Base-by-base conservation (phyloP, 2,329 filamentous ascomycete species). In the Nigrospora sphaerica region DNA sequence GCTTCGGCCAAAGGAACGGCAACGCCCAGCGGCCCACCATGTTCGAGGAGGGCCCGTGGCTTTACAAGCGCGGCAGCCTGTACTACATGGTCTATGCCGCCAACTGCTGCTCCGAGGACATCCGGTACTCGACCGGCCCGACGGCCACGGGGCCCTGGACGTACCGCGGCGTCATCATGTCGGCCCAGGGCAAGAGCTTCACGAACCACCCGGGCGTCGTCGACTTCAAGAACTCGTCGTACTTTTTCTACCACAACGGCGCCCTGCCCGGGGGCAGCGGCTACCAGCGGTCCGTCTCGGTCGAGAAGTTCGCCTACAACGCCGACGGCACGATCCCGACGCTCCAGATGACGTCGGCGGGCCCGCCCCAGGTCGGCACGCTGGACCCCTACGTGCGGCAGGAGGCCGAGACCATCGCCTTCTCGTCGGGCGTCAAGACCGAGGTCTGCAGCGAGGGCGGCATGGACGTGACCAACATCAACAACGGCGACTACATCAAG, bases 181-280 rank as follows among this genome's bases (percentile, higher is more conserved):
- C 57, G n/a, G 37, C 55, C 9, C 44, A 54, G 41, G 60, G 59
- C 41, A 39, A 28, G 13, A 56, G 52, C 44, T 61, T 62, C 48
- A 63, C 60, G 39, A 62, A 62, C 47, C 60, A 63, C 49, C 51
- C 55, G 3, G 60, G 52, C 40, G 49, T 59, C 32, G 51, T 62
- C 44, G 56, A 62, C 50, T 62, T 53, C 55, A 55, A 59, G 45
- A 54, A 51, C 46, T 44, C 49, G 18, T 57, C 56, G 19, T 61
- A 61, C 52, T 57, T 63, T 47, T 62, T 63, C 54, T 63, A 63
- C 52, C 61, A 63, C 51, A 62, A 61, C 45, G 59, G 59, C 33
- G 61, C 59, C 14, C 53, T 62, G 17, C 54, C 59, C 12, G 54
- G 53, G 16, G 61, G 61, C 37, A 48, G 60, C 37, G 55, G 55